Conservation (phyloP, 257 asterid genomes). For the Capsicum chinense region DNA sequence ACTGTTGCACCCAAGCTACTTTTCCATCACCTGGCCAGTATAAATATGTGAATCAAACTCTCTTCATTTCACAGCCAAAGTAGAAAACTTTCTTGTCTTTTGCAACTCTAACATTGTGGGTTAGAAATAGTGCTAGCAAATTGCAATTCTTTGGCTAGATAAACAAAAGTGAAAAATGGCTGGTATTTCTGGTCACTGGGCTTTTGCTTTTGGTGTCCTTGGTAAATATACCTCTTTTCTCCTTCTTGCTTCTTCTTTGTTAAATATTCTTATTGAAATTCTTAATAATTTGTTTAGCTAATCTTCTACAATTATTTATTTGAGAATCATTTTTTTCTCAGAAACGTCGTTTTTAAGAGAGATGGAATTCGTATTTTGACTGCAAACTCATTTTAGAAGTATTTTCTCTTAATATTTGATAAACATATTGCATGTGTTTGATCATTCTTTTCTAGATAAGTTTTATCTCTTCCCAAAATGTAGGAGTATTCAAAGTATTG, state of each 20-base stretch:
- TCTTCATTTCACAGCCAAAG: constrained; percentile 22
- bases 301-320: neutral
- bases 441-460: too few relatives aligned
- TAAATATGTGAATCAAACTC: constrained; percentile 14
- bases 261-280: neutral
- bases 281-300: neutral
- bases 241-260: neutral
- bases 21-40: neutral
- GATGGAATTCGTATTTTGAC: too few relatives aligned
- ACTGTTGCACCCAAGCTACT: neutral
- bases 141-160: neutral
- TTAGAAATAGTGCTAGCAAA: neutral
- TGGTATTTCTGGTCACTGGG: constrained; percentile 23
- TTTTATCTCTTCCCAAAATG: too few relatives aligned
- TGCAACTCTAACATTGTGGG: neutral
- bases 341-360: too few relatives aligned
- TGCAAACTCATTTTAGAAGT: too few relatives aligned
- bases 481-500: too few relatives aligned
- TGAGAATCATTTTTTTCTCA: too few relatives aligned
- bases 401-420: too few relatives aligned
- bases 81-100: neutral
- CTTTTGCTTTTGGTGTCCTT: constrained; percentile 34
- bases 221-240: constrained; percentile 39
- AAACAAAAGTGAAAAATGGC: neutral
- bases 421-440: too few relatives aligned